Percentiles rank a stretch among this genome's conserved stretches.
Evolutionary conservation across 2,329 filamentous ascomycete genomes (phyloP).

Genomic region (Phialophora chinensis): DNA sequence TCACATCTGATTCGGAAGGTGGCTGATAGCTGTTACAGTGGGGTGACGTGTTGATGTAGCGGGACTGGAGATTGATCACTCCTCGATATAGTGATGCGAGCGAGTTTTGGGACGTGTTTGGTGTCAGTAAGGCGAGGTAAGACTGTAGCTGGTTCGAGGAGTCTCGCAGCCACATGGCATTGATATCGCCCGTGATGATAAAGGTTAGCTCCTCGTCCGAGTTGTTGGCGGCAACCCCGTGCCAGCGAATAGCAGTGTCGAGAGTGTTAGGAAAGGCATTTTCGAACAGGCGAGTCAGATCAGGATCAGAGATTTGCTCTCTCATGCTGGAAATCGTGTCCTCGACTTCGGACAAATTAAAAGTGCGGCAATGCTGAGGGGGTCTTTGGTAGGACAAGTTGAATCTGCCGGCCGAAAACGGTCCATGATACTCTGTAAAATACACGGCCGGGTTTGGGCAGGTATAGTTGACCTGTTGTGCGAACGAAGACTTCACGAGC

Average conservation of each 20-base stretch:
- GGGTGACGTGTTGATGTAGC: conserved; percentile 90
- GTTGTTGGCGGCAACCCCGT: conserved; percentile 69
- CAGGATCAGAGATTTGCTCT: conserved; percentile 79
- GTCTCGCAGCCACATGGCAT: conserved; percentile 86
- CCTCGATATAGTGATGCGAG: conserved; percentile 83
- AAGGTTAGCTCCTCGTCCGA: conserved; percentile 91
- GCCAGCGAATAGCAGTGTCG: conserved; percentile 88
- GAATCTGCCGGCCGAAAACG: conserved; percentile 8
- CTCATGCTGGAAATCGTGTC: conserved; percentile 3
- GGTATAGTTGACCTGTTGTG: conserved; percentile 12
- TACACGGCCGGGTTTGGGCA: conserved; percentile 10
- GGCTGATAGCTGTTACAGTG: conserved; percentile 99
- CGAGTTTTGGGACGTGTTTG: conserved; percentile 64
- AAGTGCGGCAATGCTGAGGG: conserved; percentile 2
- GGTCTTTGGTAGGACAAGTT: conserved; percentile 21
- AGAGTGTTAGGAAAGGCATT: conserved; percentile 93
- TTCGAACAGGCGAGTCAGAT: conserved; percentile 89
- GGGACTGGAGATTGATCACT: conserved; percentile 92
- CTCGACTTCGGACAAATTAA: conserved; percentile 17
- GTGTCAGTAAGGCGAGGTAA: conserved; percentile 82
- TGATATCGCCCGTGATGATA: conserved; percentile 89
- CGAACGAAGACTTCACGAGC: neutral
- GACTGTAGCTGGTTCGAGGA: conserved; percentile 91
- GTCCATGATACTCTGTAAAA: conserved; percentile 3
- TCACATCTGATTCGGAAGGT: conserved; percentile 78